Conservation (phyloP, 2,329 filamentous ascomycete species). For the Penicillium sp. region DNA sequence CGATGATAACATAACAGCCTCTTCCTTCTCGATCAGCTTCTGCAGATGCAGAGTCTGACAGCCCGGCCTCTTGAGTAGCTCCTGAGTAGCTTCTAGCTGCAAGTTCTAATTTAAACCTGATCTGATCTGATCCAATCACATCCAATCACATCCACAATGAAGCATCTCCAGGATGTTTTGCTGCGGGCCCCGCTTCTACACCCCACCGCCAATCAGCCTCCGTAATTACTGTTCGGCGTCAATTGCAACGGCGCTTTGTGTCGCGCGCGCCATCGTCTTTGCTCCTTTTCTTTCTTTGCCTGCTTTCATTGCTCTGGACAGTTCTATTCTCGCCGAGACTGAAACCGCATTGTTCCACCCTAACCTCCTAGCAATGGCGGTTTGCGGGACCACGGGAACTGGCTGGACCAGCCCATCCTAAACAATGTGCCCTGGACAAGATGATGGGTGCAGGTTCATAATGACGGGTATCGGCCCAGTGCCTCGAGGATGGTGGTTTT, state of each 20-base stretch:
- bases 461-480: background rate
- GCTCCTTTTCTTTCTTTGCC: background rate
- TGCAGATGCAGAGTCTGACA: background rate
- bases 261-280: conserved; percentile 1
- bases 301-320: conserved; percentile 1
- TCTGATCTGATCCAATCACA: background rate
- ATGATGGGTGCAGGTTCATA: conserved; percentile 7
- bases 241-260: conserved; percentile 11
- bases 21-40: background rate
- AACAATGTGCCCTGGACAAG: background rate
- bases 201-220: conserved; percentile 2
- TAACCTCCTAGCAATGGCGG: conserved; percentile 11
- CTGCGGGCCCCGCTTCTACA: background rate
- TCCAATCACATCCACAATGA: background rate
- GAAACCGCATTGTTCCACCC: conserved; percentile 12
- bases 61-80: background rate
- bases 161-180: background rate
- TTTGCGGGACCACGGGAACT: background rate
- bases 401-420: background rate
- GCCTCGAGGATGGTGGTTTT: background rate
- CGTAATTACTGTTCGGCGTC: conserved; percentile 1
- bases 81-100: background rate
- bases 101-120: background rate
- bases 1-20: background rate
- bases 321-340: conserved; percentile 11